phyloP scores from a whole-genome alignment of 2,329 filamentous ascomycete genomes.

The Sporothrix globosa region DNA sequence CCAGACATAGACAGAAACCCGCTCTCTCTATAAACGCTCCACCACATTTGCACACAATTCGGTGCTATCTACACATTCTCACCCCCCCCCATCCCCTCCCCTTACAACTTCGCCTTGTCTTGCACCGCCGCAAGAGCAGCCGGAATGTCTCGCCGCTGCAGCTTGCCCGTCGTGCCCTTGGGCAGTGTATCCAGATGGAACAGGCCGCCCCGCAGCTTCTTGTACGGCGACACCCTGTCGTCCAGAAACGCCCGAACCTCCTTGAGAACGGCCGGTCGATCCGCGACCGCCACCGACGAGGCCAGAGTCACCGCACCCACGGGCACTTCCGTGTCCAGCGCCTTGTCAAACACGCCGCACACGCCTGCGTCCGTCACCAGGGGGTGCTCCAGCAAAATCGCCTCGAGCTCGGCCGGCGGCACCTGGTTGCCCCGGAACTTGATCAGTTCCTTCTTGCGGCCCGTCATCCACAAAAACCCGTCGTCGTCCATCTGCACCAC shows the following conservation, averaged over 20 bases:
- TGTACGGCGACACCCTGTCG: constrained; percentile 55
- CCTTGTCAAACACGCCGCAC: constrained; percentile 26
- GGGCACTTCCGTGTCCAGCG: constrained; percentile 60
- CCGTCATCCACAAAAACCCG: constrained; percentile 64
- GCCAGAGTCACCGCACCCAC: constrained; percentile 67
- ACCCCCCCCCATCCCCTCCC: no score
- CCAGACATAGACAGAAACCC: not conserved
- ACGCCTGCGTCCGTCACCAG: constrained; percentile 51
- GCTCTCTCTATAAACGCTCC: not conserved
- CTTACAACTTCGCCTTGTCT: constrained; percentile 20
- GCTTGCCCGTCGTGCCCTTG: constrained; percentile 59
- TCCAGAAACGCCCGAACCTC: constrained; percentile 57
- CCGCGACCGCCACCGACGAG: constrained; percentile 41
- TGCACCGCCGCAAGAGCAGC: constrained; percentile 8
- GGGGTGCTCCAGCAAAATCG: constrained; percentile 49
- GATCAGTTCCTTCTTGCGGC: constrained; percentile 71
- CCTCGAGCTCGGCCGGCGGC: constrained; percentile 58
- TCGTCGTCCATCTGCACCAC: constrained; percentile 66
- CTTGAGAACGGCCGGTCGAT: constrained; percentile 50
- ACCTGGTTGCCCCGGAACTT: constrained; percentile 64
- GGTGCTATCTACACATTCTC: not conserved
- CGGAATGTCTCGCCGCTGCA: constrained; percentile 38
- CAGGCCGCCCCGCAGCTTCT: constrained; percentile 58
- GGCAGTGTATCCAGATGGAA: constrained; percentile 68
- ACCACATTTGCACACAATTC: constrained; percentile 9